Percentiles rank a stretch among this genome's conserved stretches.
Evolutionary conservation across 495 filamentous ascomycete species (phyloP).

Genomic region (Jackrogersella minutella): DNA sequence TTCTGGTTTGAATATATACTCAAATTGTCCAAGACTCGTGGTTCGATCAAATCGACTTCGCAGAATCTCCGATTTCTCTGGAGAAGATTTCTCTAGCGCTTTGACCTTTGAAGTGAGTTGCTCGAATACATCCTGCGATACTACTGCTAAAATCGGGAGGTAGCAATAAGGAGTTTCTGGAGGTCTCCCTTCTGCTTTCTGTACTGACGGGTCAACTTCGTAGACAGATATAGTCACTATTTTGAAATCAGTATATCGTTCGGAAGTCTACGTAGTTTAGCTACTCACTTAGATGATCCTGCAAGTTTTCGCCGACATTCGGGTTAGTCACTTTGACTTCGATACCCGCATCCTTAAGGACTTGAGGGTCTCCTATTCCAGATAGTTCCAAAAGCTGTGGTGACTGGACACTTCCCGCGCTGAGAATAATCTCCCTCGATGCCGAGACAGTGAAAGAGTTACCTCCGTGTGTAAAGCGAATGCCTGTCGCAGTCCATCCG

Average conservation of each 20-base stretch:
- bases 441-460: neutral
- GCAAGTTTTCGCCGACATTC: conserved; percentile 1
- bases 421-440: neutral
- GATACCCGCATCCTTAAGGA: neutral
- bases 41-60: neutral
- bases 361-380: neutral
- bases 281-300: conserved; percentile 5
- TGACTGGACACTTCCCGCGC: neutral
- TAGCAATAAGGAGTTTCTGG: neutral
- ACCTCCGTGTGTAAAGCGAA: neutral
- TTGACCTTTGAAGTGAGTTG: neutral
- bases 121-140: neutral
- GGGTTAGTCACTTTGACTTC: neutral
- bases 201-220: neutral
- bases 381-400: neutral
- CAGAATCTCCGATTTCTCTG: neutral
- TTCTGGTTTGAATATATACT: conserved; percentile 3
- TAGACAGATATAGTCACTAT: neutral
- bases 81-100: neutral
- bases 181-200: neutral
- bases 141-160: neutral
- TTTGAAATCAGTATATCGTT: neutral
- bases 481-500: neutral
- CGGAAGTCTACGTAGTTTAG: neutral
- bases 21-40: neutral